Conservation (phyloP, 768 basidiomycete species). For the Pleurotus sapidus region DNA sequence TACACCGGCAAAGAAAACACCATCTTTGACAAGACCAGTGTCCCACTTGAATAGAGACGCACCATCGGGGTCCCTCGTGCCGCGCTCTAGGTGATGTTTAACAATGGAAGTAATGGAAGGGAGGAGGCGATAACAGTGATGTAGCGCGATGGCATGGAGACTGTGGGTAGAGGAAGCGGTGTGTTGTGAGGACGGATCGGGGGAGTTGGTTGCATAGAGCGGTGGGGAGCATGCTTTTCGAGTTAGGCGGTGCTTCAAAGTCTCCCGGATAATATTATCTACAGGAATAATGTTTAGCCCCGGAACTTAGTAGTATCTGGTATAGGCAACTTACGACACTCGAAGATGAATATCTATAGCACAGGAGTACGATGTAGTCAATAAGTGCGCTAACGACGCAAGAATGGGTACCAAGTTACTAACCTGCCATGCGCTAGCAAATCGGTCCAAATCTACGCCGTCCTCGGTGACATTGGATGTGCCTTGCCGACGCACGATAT, state of each 20-base stretch:
- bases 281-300: background rate
- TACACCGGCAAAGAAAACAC: conserved; percentile 84
- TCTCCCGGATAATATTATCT: conserved; percentile 87
- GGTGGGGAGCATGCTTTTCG: conserved; percentile 21
- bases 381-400: background rate
- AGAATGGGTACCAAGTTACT: conserved; percentile 17
- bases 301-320: background rate
- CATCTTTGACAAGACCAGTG: conserved; percentile 82
- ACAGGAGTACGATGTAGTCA: conserved; percentile 13
- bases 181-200: conserved; percentile 43
- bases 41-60: conserved; percentile 78
- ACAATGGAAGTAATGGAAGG: conserved; percentile 51
- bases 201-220: conserved; percentile 43
- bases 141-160: conserved; percentile 45
- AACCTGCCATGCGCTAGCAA: conserved; percentile 87
- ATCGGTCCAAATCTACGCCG: conserved; percentile 47
- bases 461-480: conserved; percentile 28
- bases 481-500: conserved; percentile 46
- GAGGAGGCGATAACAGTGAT: conserved; percentile 48
- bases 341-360: conserved; percentile 81
- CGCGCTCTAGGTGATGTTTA: conserved; percentile 41
- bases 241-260: conserved; percentile 59
- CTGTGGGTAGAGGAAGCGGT: conserved; percentile 40
- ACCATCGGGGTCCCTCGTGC: conserved; percentile 24
- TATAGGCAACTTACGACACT: conserved; percentile 63